Conservation (phyloP, 2,329 filamentous ascomycete genomes). For the Aspergillus novofumigatus region DNA sequence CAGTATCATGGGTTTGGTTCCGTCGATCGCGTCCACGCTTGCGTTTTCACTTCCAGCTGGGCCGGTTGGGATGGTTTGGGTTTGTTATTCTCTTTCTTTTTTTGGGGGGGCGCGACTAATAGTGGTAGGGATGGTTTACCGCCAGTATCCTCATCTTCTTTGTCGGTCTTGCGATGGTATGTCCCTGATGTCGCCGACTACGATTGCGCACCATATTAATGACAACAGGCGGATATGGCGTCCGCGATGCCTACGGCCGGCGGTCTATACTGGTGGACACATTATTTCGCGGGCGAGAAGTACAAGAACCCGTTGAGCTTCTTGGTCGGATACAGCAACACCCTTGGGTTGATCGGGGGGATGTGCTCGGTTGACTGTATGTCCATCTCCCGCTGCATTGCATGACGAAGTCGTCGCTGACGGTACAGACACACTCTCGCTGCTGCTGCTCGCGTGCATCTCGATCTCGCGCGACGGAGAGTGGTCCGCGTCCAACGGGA, state of each 20-base stretch:
- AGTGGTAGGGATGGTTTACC: slow-evolving; percentile 51
- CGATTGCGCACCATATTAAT: neutral
- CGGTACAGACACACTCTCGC: slow-evolving; percentile 24
- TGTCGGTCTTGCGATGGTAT: slow-evolving; percentile 57
- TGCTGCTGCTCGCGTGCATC: slow-evolving; percentile 49
- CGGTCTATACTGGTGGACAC: slow-evolving; percentile 58
- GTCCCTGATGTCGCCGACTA: slow-evolving; percentile 15
- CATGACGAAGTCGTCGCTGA: neutral
- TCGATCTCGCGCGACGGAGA: slow-evolving; percentile 54
- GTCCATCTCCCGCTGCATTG: no score
- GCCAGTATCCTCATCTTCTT: slow-evolving; percentile 56
- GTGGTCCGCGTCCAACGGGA: slow-evolving; percentile 54
- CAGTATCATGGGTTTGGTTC: slow-evolving; percentile 58
- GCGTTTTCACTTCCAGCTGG: slow-evolving; percentile 57
- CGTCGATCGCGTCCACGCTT: slow-evolving; percentile 58
- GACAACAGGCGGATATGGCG: slow-evolving; percentile 44
- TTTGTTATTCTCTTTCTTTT: slow-evolving; percentile 20
- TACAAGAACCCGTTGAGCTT: slow-evolving; percentile 57
- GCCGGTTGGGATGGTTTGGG: slow-evolving; percentile 60
- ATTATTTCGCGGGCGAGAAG: slow-evolving; percentile 54
- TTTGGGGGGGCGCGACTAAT: neutral
- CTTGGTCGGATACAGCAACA: slow-evolving; percentile 59
- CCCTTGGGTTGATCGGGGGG: slow-evolving; percentile 57
- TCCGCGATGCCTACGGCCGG: slow-evolving; percentile 57
- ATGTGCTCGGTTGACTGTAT: slow-evolving; percentile 58